Conservation (phyloP, 2,329 filamentous ascomycete species). For the Tolypocladium inflatum region DNA sequence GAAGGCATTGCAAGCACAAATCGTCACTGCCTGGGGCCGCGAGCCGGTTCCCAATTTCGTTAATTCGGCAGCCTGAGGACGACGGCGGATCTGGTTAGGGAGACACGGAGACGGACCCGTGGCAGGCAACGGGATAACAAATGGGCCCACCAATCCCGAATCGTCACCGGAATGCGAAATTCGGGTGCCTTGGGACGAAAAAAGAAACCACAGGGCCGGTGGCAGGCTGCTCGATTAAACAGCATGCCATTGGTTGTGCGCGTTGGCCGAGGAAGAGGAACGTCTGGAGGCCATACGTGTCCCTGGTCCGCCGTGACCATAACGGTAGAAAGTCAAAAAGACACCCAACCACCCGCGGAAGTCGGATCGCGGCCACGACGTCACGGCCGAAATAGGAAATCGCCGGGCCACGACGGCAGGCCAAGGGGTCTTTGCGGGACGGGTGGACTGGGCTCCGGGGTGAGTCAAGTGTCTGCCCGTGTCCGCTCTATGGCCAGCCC, state of each 20-base stretch:
- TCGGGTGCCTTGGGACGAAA: conserved; percentile 17
- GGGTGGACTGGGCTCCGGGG: neutral
- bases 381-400: conserved; percentile 2
- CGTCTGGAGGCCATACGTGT: neutral
- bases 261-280: neutral
- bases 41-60: too few species aligned
- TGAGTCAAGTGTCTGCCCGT: neutral
- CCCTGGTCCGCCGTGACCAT: neutral
- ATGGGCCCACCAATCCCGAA: neutral
- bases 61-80: neutral
- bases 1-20: neutral
- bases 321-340: neutral
- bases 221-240: conserved; percentile 19
- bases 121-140: neutral
- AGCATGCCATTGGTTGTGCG: conserved; percentile 11
- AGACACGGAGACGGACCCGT: neutral
- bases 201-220: neutral
- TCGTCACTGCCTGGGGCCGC: neutral
- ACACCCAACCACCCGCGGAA: neutral
- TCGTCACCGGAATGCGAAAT: conserved; percentile 6
- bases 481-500: neutral
- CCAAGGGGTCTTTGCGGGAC: neutral
- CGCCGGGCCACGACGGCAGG: neutral
- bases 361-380: neutral
- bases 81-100: neutral